Conservation (phyloP, 2,329 filamentous ascomycete genomes). For the Penicillium sp. region DNA sequence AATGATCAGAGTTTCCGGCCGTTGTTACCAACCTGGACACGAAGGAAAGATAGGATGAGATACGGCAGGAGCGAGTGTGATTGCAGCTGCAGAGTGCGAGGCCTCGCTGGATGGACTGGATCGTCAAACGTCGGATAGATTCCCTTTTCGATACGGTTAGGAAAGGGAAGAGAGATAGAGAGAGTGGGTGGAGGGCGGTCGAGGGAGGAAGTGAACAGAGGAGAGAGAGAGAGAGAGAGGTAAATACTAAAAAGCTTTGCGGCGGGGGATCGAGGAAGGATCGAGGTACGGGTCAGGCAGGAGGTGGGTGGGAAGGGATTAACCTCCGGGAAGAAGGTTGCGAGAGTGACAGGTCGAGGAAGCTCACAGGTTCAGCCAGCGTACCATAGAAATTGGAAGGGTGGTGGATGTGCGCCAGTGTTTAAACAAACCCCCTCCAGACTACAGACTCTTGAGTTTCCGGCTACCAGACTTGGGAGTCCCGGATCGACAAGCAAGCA, state of each 20-base stretch:
- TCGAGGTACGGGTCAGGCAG: slow-evolving; percentile 25
- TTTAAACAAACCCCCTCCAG: slow-evolving; percentile 27
- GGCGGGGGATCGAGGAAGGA: slow-evolving; percentile 15
- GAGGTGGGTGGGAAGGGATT: slow-evolving; percentile 7
- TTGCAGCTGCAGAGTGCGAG: not conserved
- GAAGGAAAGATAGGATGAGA: not conserved
- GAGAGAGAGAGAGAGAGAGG: not conserved
- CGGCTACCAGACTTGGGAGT: slow-evolving; percentile 37
- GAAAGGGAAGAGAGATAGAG: slow-evolving; percentile 13
- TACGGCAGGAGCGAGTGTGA: not conserved
- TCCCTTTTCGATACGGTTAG: not conserved
- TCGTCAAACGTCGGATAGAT: not conserved
- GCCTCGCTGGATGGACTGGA: not conserved
- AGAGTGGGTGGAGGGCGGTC: slow-evolving; percentile 8
- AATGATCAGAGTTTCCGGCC: slow-evolving; percentile 26
- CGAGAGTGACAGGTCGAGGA: slow-evolving; percentile 28
- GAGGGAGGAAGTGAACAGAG: slow-evolving; percentile 8
- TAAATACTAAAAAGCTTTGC: slow-evolving; percentile 1
- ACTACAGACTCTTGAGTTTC: slow-evolving; percentile 20
- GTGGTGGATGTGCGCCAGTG: slow-evolving; percentile 25
- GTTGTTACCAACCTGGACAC: not conserved
- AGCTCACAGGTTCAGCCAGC: slow-evolving; percentile 22
- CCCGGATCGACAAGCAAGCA: slow-evolving; percentile 32
- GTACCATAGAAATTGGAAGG: slow-evolving; percentile 28
- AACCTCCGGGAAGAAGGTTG: slow-evolving; percentile 10